Percentiles rank a stretch among this genome's conserved stretches.
These are phyloP conservation scores for Pleurotus eryngii DNA, from an alignment of 768 basidiomycete species.

Conservation along the genomic window DNA sequence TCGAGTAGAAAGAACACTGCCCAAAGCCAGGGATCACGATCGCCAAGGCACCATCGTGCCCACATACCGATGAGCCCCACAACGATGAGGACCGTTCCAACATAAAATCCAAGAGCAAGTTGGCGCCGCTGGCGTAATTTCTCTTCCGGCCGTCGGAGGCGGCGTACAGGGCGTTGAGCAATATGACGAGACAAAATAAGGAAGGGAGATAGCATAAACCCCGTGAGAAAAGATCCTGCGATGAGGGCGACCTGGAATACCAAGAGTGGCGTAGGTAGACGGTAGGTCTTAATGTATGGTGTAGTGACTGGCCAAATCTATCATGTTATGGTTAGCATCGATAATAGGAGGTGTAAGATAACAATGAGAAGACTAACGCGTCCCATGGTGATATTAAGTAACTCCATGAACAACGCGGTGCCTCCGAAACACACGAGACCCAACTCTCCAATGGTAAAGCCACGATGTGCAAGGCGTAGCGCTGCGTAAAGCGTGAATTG, in stretches of 20 bases:
- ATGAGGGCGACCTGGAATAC: constrained; percentile 91
- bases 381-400: constrained; percentile 79
- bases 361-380: constrained; percentile 46
- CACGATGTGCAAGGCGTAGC: constrained; percentile 86
- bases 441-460: constrained; percentile 93
- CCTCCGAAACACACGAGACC: constrained; percentile 87
- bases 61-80: constrained; percentile 85
- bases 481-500: constrained; percentile 90
- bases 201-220: constrained; percentile 91
- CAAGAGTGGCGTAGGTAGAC: constrained; percentile 88
- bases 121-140: constrained; percentile 78
- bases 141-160: constrained; percentile 80
- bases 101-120: constrained; percentile 83
- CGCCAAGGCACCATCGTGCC: constrained; percentile 84
- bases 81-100: constrained; percentile 72
- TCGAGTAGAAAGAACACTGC: constrained; percentile 73
- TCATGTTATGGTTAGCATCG: background rate
- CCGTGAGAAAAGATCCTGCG: constrained; percentile 87
- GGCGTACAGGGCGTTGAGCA: constrained; percentile 79
- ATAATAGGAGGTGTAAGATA: constrained; percentile 2
- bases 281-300: constrained; percentile 86
- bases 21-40: constrained; percentile 88
- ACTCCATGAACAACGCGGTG: constrained; percentile 81
- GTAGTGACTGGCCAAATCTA: constrained; percentile 81
- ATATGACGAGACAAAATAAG: constrained; percentile 90